Conservation (phyloP, 306 rosid genomes). For the Corylus avellana region DNA sequence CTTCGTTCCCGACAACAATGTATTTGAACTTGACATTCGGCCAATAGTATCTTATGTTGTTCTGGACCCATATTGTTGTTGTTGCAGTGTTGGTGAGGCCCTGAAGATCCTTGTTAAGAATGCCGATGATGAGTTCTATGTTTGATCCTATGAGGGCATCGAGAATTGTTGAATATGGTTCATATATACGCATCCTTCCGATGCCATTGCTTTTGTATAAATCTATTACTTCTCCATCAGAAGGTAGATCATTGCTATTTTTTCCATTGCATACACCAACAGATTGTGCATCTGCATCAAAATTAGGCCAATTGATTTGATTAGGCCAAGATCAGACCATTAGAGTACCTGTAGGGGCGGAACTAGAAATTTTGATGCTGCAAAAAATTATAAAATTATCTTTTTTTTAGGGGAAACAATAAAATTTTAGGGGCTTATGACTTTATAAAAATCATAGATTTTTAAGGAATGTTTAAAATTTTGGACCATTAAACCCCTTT, state of each 20-base stretch:
- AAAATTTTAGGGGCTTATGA: no score
- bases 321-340: no score
- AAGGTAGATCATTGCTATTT: conserved; percentile 35
- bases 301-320: background rate
- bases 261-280: conserved; percentile 57
- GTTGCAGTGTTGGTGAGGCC: conserved; percentile 26
- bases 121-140: conserved; percentile 47
- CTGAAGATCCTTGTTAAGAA: conserved; percentile 15
- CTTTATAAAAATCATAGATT: no score
- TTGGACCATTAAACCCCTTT: no score
- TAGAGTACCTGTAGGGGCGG: no score
- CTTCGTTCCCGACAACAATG: conserved; percentile 54
- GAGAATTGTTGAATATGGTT: conserved; percentile 32
- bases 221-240: conserved; percentile 34
- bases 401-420: no score
- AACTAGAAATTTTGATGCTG: no score
- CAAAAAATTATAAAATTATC: no score
- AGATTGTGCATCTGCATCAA: conserved; percentile 47
- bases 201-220: conserved; percentile 40
- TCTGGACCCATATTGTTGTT: conserved; percentile 45
- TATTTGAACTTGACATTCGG: conserved; percentile 44
- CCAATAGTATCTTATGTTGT: conserved; percentile 25
- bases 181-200: conserved; percentile 38
- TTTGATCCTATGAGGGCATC: conserved; percentile 53
- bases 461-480: no score